Evolutionary conservation across 1,284 basidiomycete genomes (phyloP).

Genomic region (Microstroma glucosiphilum): DNA sequence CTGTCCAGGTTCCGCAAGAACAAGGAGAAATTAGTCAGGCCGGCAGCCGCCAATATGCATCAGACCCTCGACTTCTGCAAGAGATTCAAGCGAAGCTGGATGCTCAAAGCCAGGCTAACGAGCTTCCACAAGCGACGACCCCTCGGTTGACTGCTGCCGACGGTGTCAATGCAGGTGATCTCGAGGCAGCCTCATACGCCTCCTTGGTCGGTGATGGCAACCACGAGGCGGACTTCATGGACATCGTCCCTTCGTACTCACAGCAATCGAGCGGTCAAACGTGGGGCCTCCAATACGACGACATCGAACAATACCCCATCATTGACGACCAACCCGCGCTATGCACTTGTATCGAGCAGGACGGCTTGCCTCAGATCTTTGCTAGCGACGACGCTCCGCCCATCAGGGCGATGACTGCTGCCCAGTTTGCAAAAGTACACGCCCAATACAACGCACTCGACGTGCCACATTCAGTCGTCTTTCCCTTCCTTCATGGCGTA

Average conservation of each 20-base stretch:
- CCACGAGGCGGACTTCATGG: not conserved
- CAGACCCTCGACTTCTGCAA: slow-evolving; percentile 11
- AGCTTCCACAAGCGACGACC: slow-evolving; percentile 1
- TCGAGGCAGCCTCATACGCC: not conserved
- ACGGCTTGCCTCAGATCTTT: slow-evolving; percentile 12
- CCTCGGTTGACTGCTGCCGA: not conserved
- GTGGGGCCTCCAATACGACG: slow-evolving; percentile 28
- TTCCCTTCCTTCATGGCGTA: slow-evolving; percentile 47
- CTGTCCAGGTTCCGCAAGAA: slow-evolving; percentile 20
- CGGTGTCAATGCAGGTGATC: not conserved
- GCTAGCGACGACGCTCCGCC: slow-evolving; percentile 20
- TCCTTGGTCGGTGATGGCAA: not conserved
- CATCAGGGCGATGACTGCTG: slow-evolving; percentile 36
- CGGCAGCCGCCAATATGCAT: slow-evolving; percentile 7
- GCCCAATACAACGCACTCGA: slow-evolving; percentile 31
- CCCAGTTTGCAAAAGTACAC: slow-evolving; percentile 34
- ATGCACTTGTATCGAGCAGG: slow-evolving; percentile 12
- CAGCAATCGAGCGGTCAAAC: not conserved
- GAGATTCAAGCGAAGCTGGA: slow-evolving; percentile 9
- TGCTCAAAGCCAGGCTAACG: slow-evolving; percentile 17
- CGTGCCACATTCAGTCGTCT: slow-evolving; percentile 40
- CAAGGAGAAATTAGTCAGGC: slow-evolving; percentile 17
- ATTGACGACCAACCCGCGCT: slow-evolving; percentile 20
- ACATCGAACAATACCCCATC: slow-evolving; percentile 32
- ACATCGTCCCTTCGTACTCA: not conserved